Evolutionary conservation across 108 stramenopile genomes (phyloP).

Genomic region (Nannochloropsis salina): DNA sequence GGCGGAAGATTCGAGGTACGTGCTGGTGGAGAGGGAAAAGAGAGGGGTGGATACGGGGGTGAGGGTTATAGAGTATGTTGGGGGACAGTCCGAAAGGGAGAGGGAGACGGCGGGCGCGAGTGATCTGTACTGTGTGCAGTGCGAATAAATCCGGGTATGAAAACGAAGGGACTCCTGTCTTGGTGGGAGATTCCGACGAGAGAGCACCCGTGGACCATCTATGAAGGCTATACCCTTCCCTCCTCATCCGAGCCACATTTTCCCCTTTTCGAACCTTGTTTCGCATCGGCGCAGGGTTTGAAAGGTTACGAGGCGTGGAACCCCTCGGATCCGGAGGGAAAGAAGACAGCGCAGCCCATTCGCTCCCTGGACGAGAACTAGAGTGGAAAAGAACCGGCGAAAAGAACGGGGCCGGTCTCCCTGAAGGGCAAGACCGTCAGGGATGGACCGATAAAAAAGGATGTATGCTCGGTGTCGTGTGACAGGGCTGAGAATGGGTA

Average conservation of each 20-base stretch:
- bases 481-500: no score
- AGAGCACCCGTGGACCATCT: background rate
- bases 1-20: slow-evolving; percentile 9
- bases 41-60: background rate
- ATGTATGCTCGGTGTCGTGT: no score
- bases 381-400: background rate
- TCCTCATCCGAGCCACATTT: background rate
- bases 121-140: background rate
- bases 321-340: slow-evolving; percentile 31
- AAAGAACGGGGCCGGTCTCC: no score
- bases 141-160: background rate
- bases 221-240: background rate
- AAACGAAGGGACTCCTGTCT: background rate
- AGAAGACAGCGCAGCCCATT: slow-evolving; percentile 33
- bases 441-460: no score
- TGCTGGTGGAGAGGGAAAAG: background rate
- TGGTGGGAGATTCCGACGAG: no score
- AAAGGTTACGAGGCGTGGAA: slow-evolving; percentile 38
- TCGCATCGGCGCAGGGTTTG: background rate
- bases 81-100: no score
- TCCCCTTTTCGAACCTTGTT: background rate
- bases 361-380: slow-evolving; percentile 34
- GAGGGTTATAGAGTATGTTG: no score
- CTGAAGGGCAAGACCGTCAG: no score
- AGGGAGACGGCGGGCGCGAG: no score